These are phyloP conservation scores for Phytophthora cryptogea DNA, from an alignment of 352 stramenopile genomes.

Conservation along the genomic window DNA sequence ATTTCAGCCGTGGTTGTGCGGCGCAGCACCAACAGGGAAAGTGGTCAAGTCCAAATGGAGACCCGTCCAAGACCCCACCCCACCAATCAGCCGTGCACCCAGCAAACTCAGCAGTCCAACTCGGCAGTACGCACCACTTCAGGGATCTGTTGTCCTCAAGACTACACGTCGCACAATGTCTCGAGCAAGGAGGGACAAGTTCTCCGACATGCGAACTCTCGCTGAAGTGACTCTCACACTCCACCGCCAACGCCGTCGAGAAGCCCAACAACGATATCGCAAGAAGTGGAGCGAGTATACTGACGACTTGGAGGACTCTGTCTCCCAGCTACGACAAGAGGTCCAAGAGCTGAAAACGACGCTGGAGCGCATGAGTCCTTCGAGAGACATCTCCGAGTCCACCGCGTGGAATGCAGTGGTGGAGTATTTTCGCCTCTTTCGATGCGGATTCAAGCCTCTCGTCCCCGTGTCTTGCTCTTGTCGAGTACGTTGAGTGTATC, in stretches of 20 bases:
- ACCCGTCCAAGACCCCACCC: background rate
- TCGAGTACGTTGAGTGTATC: background rate
- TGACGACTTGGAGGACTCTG: background rate
- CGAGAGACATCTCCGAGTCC: background rate
- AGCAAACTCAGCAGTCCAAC: background rate
- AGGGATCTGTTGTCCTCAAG: background rate
- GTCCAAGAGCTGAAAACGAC: background rate
- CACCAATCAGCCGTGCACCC: background rate
- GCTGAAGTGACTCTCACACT: background rate
- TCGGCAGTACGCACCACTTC: background rate
- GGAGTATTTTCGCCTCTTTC: slow-evolving; percentile 21
- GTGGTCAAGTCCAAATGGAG: background rate
- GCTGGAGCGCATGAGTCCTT: background rate
- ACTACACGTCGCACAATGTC: background rate
- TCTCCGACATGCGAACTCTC: background rate
- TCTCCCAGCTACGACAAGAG: background rate
- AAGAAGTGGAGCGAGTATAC: background rate
- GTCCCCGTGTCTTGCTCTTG: background rate
- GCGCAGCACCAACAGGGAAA: background rate
- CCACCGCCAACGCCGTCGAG: slow-evolving; percentile 1
- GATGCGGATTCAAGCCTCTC: slow-evolving; percentile 3
- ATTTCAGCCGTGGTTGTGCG: background rate
- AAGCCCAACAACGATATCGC: slow-evolving; percentile 13
- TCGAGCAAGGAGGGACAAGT: background rate
- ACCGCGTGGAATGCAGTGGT: slow-evolving; percentile 2